Evolutionary conservation across 805 yeast species (phyloP).

Genomic region (Pichia nakasei): DNA sequence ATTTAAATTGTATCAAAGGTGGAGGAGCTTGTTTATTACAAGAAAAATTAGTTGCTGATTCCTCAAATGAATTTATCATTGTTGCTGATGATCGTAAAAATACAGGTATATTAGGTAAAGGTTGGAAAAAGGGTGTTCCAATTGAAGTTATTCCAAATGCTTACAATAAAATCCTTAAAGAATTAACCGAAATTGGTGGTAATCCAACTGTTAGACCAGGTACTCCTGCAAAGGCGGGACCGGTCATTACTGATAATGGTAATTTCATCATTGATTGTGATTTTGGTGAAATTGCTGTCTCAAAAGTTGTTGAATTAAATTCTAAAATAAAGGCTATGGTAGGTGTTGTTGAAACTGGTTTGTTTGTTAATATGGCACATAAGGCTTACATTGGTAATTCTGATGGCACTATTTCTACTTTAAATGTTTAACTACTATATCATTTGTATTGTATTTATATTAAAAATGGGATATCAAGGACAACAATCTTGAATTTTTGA

Average conservation of each 20-base stretch:
- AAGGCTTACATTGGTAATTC: constrained; percentile 87
- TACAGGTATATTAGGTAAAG: constrained; percentile 61
- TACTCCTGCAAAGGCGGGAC: constrained; percentile 90
- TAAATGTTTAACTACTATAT: constrained; percentile 27
- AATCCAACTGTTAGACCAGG: constrained; percentile 70
- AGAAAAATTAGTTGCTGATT: constrained; percentile 85
- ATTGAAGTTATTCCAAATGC: constrained; percentile 91
- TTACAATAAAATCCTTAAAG: constrained; percentile 62
- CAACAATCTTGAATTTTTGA: too few relatives aligned
- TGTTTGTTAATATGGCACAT: constrained; percentile 66
- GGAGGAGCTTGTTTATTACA: constrained; percentile 98
- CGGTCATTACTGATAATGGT: constrained; percentile 91
- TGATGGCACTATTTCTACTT: constrained; percentile 42
- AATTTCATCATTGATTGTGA: constrained; percentile 90
- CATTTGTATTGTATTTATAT: too few relatives aligned
- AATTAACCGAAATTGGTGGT: constrained; percentile 59
- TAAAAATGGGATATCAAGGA: too few relatives aligned
- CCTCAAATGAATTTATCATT: constrained; percentile 66
- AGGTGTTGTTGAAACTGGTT: constrained; percentile 95
- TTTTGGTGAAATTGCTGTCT: constrained; percentile 63
- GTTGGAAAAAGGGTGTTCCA: constrained; percentile 90
- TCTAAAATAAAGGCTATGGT: constrained; percentile 59
- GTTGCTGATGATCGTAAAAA: constrained; percentile 92
- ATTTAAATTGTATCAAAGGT: constrained; percentile 86
- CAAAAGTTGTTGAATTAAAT: constrained; percentile 45